These are phyloP conservation scores for Entomortierella chlamydospora DNA, from an alignment of 192 early-diverging fungal species.

Conservation along the genomic window DNA sequence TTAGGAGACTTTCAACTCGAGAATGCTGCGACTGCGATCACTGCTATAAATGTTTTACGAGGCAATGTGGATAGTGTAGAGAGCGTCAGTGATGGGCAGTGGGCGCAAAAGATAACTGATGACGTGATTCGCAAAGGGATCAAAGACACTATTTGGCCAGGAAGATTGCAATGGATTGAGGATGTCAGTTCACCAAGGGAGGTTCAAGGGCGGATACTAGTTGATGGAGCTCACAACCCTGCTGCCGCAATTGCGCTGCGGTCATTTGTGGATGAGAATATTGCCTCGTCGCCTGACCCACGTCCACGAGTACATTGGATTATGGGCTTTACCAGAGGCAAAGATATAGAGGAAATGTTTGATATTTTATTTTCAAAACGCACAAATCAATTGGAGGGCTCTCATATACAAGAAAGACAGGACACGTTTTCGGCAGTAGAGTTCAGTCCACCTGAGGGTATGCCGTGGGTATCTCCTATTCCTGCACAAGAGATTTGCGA, in stretches of 20 bases:
- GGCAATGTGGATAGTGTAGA: neutral
- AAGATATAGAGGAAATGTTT: slow-evolving; percentile 73
- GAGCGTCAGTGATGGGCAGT: slow-evolving; percentile 10
- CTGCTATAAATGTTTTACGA: slow-evolving; percentile 66
- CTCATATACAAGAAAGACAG: slow-evolving; percentile 61
- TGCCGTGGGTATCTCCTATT: slow-evolving; percentile 86
- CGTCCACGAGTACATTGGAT: slow-evolving; percentile 75
- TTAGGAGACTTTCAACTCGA: slow-evolving; percentile 83
- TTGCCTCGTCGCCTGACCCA: slow-evolving; percentile 3
- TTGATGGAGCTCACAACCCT: slow-evolving; percentile 94
- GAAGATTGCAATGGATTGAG: slow-evolving; percentile 81
- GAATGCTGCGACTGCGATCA: slow-evolving; percentile 82
- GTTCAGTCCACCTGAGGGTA: slow-evolving; percentile 83
- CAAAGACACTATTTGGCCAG: slow-evolving; percentile 79
- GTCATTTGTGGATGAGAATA: slow-evolving; percentile 68
- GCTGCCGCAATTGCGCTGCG: slow-evolving; percentile 75
- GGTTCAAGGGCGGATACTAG: slow-evolving; percentile 66
- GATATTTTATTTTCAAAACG: slow-evolving; percentile 56
- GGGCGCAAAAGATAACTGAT: slow-evolving; percentile 59
- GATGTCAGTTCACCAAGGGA: slow-evolving; percentile 9
- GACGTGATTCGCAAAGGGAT: slow-evolving; percentile 73
- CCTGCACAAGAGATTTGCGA: slow-evolving; percentile 60
- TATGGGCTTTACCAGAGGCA: slow-evolving; percentile 78
- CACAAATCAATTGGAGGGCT: neutral
- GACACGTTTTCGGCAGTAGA: slow-evolving; percentile 77